These are phyloP conservation scores for Phytophthora sp. DNA, from an alignment of 352 stramenopile genomes.

Conservation along the genomic window DNA sequence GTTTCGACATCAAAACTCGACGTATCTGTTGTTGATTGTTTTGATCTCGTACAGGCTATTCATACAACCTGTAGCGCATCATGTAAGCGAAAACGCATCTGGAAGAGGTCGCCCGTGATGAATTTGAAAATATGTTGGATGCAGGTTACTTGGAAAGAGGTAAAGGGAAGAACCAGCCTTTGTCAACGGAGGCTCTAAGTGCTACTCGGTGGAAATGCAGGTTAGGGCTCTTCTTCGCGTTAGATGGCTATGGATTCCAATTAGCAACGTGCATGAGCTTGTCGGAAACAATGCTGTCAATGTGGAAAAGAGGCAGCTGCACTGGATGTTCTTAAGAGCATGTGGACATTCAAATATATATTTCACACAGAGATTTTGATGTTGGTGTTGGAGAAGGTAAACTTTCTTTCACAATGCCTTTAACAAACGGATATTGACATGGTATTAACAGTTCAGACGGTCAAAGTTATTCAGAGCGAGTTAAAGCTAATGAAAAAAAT, in stretches of 20 bases:
- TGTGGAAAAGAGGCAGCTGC: neutral
- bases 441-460: neutral
- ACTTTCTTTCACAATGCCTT: neutral
- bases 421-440: constrained; percentile 6
- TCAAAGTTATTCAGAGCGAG: neutral
- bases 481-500: neutral
- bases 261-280: neutral
- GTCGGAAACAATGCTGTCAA: neutral
- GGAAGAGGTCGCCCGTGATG: neutral
- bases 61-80: neutral
- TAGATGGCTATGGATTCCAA: neutral
- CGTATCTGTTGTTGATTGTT: neutral
- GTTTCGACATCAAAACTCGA: neutral
- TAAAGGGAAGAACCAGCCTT: neutral
- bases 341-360: constrained; percentile 7
- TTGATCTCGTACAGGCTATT: neutral
- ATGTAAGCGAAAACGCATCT: neutral
- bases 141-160: neutral
- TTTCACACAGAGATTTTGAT: constrained; percentile 5
- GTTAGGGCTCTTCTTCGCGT: neutral
- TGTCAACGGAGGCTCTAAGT: neutral
- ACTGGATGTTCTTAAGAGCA: neutral
- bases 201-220: neutral
- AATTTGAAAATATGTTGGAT: neutral
- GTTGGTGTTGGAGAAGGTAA: constrained; percentile 1